Evolutionary conservation across 2,329 filamentous ascomycete species (phyloP), one percentile per base, ranked within the genome.

Genomic region (Alternaria postmessia): DNA sequence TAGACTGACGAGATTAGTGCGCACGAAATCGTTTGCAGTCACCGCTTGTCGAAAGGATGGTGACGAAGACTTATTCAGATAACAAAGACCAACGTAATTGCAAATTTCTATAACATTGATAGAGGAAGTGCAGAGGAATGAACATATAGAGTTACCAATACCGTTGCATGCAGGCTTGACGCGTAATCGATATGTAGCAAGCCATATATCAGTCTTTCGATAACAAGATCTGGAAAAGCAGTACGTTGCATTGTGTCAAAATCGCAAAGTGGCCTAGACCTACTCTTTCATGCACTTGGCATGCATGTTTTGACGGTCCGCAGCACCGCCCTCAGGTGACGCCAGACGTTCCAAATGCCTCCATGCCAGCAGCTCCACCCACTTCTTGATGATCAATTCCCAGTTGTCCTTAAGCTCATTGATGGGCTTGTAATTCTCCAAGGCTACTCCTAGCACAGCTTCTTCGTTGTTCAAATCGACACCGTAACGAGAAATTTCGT

Each of bases 341-440:
- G 48, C 48, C 43, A 56, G 36, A 7, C 59, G 52, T 52, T 63
- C 54, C 12, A 63, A 32, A 32, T 63, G 59, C 39, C 59, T 54
- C 57, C 62, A 67, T n/a, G 57, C 36, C 32, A 67, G 36, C 36
- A 65, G 18, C 9, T 59, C 57, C 3, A 63, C 49, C 49, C 51
- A 59, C 8, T 57, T 56, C 5, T 32, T 39, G 12, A 61, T 22
- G 2, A 67, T 57, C 4, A 26, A 28, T 11, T 46, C 42, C 59
- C 55, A 61, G 11, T 63, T 59, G 2, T 48, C 54, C 22, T 53
- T 57, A 26, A 63, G 20, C 1, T 53, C 51, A 3, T 39, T 32
- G 5, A 57, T 28, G 7, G 42, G 41, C 12, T 41, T 57, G 28
- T 51, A 49, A 6, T 55, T 60, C 11, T 52, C 16, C 20, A 48